Evolutionary conservation across 2,329 filamentous ascomycete species (phyloP), one percentile per base, ranked within the genome.

Genomic region (Cladophialophora yegresii): DNA sequence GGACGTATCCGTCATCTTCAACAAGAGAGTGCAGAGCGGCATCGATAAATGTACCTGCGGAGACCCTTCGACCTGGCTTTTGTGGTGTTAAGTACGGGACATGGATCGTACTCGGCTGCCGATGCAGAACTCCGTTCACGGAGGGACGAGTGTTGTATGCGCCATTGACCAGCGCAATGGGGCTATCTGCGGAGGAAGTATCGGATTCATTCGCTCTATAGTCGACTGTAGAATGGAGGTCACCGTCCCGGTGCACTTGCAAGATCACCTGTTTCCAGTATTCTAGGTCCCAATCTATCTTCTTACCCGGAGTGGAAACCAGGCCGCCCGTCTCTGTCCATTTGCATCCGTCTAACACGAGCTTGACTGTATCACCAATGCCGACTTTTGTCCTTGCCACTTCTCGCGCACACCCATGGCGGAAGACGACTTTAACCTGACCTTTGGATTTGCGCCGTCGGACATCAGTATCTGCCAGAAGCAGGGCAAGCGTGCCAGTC

Each of bases 391-490:
- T 85, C 55, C 84, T 83, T 7, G 87, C 85, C 45, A 96, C 82
- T 20, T 84, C 85, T 71, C 86, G 86, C 16, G 91, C 93, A 69
- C 87, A 86, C 4, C 85, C 79, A 8, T 89, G 90, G 32, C 83
- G 81, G 70, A 97, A 92, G 49, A 88, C 85, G 55, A 92, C 85
- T 62, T 92, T 88, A 23, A 96, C 86, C 77, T 96, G 92, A 12
- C 93, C 93, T 69, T 85, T 89, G 47, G 84, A 82, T 67, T 87
- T 86, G 62, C 93, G 90, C 57, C 93, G 82, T 54, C 91, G 89
- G 72, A 93, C 90, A 75, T 97, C 92, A 53, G 88, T 87, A 72
- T 97, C 93, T 53, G 90, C 90, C 36, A 98, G 84, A 22, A 96
- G 84, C 57, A 97, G 87, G 28, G 91, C 89, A 70, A 92, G 84